These are phyloP conservation scores for Medicago ruthenica DNA, from an alignment of 306 rosid genomes.

Conservation along the genomic window DNA sequence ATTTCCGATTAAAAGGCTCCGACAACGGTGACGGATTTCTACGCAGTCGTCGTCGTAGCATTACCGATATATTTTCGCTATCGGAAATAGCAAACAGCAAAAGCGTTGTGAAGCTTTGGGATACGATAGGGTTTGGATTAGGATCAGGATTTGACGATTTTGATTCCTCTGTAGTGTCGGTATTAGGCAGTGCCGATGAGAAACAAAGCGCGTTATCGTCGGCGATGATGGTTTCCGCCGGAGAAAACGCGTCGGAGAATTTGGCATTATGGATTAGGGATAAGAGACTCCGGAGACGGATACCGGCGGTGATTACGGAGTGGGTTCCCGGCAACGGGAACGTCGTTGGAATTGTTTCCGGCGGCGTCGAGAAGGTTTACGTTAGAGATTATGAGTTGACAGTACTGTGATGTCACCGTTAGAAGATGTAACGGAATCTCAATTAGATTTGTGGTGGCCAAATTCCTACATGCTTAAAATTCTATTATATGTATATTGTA, in stretches of 20 bases:
- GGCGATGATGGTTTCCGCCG: slow-evolving; percentile 38
- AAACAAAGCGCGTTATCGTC: slow-evolving; percentile 41
- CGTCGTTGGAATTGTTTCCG: slow-evolving; percentile 45
- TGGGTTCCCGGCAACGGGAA: slow-evolving; percentile 49
- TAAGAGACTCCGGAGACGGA: slow-evolving; percentile 55
- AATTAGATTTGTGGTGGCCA: slow-evolving; percentile 56
- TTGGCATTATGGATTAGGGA: slow-evolving; percentile 64
- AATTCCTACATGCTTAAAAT: too few species aligned
- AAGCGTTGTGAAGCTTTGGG: slow-evolving; percentile 90
- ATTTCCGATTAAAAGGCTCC: slow-evolving; percentile 54
- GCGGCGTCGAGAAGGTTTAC: slow-evolving; percentile 56
- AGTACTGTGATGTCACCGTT: slow-evolving; percentile 57
- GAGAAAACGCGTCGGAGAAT: slow-evolving; percentile 35
- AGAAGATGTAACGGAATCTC: slow-evolving; percentile 45
- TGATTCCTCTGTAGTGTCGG: slow-evolving; percentile 21
- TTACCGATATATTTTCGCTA: slow-evolving; percentile 60
- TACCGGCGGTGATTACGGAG: slow-evolving; percentile 60
- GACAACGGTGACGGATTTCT: slow-evolving; percentile 32
- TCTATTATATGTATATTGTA: too few species aligned
- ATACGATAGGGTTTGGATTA: slow-evolving; percentile 52
- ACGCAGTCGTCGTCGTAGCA: slow-evolving; percentile 51
- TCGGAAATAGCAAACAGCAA: slow-evolving; percentile 61
- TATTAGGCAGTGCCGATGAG: slow-evolving; percentile 44
- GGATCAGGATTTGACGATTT: slow-evolving; percentile 41
- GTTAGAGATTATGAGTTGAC: slow-evolving; percentile 48